Percentiles rank a stretch among this genome's conserved stretches.
phyloP scores from a whole-genome alignment of 176 grass and related monocot species.

The Bromus sterilis region DNA sequence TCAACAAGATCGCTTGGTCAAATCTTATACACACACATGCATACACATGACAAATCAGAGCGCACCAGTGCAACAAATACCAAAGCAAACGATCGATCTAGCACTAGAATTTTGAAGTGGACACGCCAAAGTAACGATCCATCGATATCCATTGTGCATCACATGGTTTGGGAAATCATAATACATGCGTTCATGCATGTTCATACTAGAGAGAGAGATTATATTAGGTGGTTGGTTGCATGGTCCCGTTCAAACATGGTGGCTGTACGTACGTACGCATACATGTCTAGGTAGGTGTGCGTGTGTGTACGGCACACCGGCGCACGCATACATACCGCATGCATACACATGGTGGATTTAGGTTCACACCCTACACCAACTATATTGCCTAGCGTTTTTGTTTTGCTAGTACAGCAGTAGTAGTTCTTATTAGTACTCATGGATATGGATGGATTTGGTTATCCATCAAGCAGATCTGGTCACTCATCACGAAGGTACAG shows the following conservation, averaged over 20 bases:
- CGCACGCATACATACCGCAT: not conserved
- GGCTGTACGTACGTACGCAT: not conserved
- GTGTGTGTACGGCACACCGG: conserved; percentile 5
- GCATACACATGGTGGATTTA: not conserved
- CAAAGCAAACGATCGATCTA: not conserved
- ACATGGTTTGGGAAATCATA: not conserved
- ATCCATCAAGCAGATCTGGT: conserved; percentile 1
- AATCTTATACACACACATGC: not conserved
- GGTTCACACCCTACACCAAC: conserved; percentile 29
- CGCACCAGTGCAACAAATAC: not conserved
- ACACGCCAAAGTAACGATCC: no score
- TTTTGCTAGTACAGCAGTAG: not conserved
- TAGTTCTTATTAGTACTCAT: not conserved
- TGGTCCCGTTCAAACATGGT: conserved; percentile 44
- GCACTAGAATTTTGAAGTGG: no score
- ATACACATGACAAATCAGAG: not conserved
- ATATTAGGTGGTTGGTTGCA: not conserved
- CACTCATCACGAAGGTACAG: not conserved
- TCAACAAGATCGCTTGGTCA: conserved; percentile 3
- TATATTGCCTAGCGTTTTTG: not conserved
- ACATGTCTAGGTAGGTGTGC: conserved; percentile 3
- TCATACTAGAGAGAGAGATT: not conserved
- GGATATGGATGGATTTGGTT: conserved; percentile 15
- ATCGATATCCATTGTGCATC: not conserved
- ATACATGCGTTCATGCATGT: not conserved